Evolutionary conservation across 2,329 filamentous ascomycete species (phyloP), one percentile per base, ranked within the genome.

Genomic region (Cordyceps cicadae): DNA sequence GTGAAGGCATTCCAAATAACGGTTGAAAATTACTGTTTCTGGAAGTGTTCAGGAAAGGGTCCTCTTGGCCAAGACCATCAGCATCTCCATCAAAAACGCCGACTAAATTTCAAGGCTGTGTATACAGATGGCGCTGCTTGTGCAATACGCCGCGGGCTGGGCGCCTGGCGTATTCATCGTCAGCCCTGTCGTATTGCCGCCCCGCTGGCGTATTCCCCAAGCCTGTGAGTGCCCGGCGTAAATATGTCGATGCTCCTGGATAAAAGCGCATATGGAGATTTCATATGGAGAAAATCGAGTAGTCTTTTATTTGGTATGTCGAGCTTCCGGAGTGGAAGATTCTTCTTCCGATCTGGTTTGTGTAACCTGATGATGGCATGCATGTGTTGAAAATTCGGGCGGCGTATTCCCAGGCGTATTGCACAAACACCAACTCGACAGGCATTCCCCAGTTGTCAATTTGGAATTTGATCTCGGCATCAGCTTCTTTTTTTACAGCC

Each of bases 1-100:
- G 46, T 19, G 14, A 29, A 54, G 26, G 17, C 34, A 57, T 57
- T 57, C 54, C 54, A 57, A 57, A 57, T 57, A 29, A 7, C 11
- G 12, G 1, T 50, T 21, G 15, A 21, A 15, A 2, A 17, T 29
- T 41, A 7, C 34, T 45, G 11, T 15, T 39, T 41, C 15, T 19
- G 11, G 15, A 14, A 11, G 14, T 29, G 7, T 37, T 39, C 43
- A 19, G 15, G 29, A 19, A 50, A 49, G 8, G 15, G n/a, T 34
- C 12, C 34, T 49, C 1, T 15, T 8, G 26, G 29, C 8, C 32
- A 15, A 50, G 21, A 50, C 17, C 5, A 29, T 41, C 6, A 32
- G 24, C 32, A 15, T 39, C 54, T 57, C 24, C 19, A 41, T 50
- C 46, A 8, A n/a, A 29, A 41, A 32, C 32, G 5, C 21, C 14